These are phyloP conservation scores for Paecilomyces sp. DNA, from an alignment of 2,329 filamentous ascomycete species.

Conservation along the genomic window DNA sequence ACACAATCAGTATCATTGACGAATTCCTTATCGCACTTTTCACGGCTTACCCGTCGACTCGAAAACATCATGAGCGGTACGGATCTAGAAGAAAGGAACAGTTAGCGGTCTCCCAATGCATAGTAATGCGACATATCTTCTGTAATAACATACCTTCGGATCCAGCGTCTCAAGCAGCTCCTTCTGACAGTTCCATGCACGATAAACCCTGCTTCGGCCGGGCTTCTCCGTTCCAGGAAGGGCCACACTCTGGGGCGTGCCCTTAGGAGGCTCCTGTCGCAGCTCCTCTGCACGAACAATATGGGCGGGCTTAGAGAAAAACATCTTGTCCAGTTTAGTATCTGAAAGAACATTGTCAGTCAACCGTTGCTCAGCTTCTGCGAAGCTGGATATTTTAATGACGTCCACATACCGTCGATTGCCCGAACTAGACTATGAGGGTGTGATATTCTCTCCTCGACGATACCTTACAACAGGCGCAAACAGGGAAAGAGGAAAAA, in stretches of 20 bases:
- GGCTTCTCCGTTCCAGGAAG: constrained; percentile 67
- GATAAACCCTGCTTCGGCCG: constrained; percentile 69
- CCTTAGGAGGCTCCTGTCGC: constrained; percentile 59
- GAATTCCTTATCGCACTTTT: not conserved
- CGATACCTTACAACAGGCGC: not conserved
- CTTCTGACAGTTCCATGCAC: constrained; percentile 72
- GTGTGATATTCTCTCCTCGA: not conserved
- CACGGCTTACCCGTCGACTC: constrained; percentile 50
- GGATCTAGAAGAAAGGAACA: constrained; percentile 30
- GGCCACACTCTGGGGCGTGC: constrained; percentile 69
- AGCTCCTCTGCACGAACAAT: constrained; percentile 44
- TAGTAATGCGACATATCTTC: not conserved
- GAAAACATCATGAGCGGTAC: constrained; percentile 74
- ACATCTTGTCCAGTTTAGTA: constrained; percentile 19
- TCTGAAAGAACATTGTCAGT: not conserved
- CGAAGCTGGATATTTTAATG: not conserved
- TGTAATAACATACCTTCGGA: constrained; percentile 39
- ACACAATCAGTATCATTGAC: constrained; percentile 1
- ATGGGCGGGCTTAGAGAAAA: constrained; percentile 29
- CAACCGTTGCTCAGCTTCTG: not conserved
- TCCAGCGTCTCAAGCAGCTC: constrained; percentile 66
- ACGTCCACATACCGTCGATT: not conserved
- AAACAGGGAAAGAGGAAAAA: not conserved
- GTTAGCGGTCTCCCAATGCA: not conserved
- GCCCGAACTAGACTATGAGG: not conserved